A percentile compares a stretch with the other conserved stretches of the same genome.
phyloP scores from a whole-genome alignment of 176 grass and related monocot species.

The Elaeis guineensis region DNA sequence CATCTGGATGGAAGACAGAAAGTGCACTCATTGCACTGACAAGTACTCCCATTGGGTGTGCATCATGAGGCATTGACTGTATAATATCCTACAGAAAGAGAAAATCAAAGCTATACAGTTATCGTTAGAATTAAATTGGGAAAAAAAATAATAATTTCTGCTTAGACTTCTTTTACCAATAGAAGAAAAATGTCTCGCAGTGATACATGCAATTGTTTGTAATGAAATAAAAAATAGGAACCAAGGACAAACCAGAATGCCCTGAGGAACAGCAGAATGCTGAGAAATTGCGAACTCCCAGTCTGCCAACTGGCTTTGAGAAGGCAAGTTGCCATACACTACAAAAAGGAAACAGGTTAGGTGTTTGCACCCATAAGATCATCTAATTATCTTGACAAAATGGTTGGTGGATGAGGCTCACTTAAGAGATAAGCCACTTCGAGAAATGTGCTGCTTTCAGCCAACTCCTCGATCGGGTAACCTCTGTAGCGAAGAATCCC shows the following conservation, averaged over 20 bases:
- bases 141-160: too few relatives aligned
- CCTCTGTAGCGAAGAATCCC: conserved; percentile 98
- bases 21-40: conserved; percentile 86
- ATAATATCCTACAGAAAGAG: conserved; percentile 64
- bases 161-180: too few relatives aligned
- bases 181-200: too few relatives aligned
- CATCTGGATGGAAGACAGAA: conserved; percentile 97
- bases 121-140: too few relatives aligned
- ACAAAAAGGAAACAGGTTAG: conserved; percentile 4
- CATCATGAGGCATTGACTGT: conserved; percentile 98
- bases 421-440: conserved; percentile 92
- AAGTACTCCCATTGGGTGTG: conserved; percentile 98
- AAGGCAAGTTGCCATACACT: conserved; percentile 95
- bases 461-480: conserved; percentile 91
- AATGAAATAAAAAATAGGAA: too few relatives aligned
- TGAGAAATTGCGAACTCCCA: conserved; percentile 95
- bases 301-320: conserved; percentile 46
- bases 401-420: conserved; percentile 23
- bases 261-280: conserved; percentile 89
- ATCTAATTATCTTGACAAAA: background rate
- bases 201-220: too few relatives aligned
- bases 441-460: conserved; percentile 78
- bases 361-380: background rate
- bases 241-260: conserved; percentile 53
- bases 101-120: background rate